Base-by-base conservation (phyloP, 2,329 filamentous ascomycete species). In the Pestalotiopsis fici region DNA sequence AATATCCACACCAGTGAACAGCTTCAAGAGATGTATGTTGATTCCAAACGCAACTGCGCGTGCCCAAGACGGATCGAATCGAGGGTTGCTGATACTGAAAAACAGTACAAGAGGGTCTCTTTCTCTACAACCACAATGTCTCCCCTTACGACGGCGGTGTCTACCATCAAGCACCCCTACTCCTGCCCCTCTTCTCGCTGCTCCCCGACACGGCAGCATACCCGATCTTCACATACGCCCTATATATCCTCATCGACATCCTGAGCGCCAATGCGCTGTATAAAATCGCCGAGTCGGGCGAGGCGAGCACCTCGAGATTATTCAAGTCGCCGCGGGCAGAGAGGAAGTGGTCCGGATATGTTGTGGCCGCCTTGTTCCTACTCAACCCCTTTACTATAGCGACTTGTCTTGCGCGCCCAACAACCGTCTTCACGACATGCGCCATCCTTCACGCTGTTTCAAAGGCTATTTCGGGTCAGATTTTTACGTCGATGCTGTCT, bases 101-200 rank as follows among this genome's bases (percentile, higher is more conserved):
- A 60, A 31, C 74, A 97, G 94, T 98, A 66, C 95, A 98, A 85
- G 96, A 99, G 82, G 96, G 96, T 23, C 84, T 99, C 67, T 99
- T 97, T 76, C 89, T 99, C 25, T 98, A 98, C 80, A 95, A 93
- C 71, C 93, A 97, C 79, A 97, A 97, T 83, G 93, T 98, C 67
- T 98, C 94, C 68, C 96, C 96, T 1, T 99, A 98, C 82, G 94
- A 99, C 79, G 96, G 96, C 71, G 96, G 96, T 74, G 93, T 91
- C 77, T 91, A 87, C 78, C 87, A 90, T 81, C 86, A 97, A 85
- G 94, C 95, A 55, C 96, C 96, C 60, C 86, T 99, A 66, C 88
- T 99, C 54, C 89, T 99, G 68, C 94, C 95, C 59, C 87, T 98
- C 71, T 98, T 98, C 85, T 93, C 94, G 43, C 87, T 98, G 57